Conservation (phyloP, 2,329 filamentous ascomycete species). For the Hymenoscyphus linearis region DNA sequence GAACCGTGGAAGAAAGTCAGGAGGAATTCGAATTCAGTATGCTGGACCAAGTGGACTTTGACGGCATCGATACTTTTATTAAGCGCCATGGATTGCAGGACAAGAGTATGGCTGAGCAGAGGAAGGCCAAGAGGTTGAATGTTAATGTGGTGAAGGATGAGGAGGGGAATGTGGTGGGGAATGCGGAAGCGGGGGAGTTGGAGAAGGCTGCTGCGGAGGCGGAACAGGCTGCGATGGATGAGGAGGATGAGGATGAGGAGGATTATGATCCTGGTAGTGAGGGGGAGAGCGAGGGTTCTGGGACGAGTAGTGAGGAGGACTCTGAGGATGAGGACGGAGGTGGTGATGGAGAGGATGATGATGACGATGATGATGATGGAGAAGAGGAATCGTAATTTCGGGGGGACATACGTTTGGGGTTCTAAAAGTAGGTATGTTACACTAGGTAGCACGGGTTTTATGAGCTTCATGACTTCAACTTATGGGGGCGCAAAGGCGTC, state of each 20-base stretch:
- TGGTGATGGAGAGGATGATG: conserved; percentile 28
- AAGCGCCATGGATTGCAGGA: conserved; percentile 57
- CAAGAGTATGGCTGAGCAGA: conserved; percentile 62
- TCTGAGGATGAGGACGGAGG: conserved; percentile 43
- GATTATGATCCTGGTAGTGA: conserved; percentile 55
- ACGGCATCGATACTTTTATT: conserved; percentile 59
- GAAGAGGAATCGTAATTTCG: background rate
- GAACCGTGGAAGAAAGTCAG: conserved; percentile 37
- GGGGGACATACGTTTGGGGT: background rate
- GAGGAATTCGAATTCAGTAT: conserved; percentile 64
- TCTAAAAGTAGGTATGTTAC: background rate
- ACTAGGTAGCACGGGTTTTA: background rate
- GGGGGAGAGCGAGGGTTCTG: conserved; percentile 53
- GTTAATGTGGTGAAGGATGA: conserved; percentile 46
- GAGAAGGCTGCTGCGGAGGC: conserved; percentile 32
- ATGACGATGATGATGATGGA: conserved; percentile 21
- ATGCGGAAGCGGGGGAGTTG: conserved; percentile 33
- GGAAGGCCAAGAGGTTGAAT: conserved; percentile 58
- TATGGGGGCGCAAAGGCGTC: too few species aligned
- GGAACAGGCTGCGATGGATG: conserved; percentile 44
- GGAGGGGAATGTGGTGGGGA: conserved; percentile 36
- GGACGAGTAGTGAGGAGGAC: conserved; percentile 46
- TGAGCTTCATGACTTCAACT: background rate
- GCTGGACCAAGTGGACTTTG: conserved; percentile 65
- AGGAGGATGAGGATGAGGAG: conserved; percentile 60